These are phyloP conservation scores for Trichomonas vaginalis DNA, from an alignment of 208 protist genomes.

Conservation along the genomic window DNA sequence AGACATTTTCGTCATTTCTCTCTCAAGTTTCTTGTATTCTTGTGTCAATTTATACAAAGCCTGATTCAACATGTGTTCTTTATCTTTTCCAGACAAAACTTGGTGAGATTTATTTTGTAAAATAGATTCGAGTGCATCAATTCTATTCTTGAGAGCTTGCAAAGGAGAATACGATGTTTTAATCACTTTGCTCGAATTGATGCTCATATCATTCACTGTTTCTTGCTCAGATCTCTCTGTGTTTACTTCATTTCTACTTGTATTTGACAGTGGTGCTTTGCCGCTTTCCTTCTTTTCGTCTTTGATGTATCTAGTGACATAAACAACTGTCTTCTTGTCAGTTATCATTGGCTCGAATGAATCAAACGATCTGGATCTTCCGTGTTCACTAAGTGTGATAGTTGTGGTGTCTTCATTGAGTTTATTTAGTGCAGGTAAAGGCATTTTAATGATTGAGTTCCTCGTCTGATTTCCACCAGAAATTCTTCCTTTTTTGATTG, in stretches of 20 bases:
- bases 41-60: background rate
- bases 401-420: background rate
- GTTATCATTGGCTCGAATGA: background rate
- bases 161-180: background rate
- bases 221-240: background rate
- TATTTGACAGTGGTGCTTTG: background rate
- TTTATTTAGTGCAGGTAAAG: background rate
- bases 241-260: background rate
- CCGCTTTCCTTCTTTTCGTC: background rate
- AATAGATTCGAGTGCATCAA: background rate
- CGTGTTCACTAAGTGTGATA: background rate
- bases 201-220: background rate
- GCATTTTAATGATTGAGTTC: background rate
- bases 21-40: background rate
- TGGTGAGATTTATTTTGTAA: background rate
- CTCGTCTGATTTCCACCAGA: background rate
- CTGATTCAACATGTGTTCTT: background rate
- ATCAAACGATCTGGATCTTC: background rate
- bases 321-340: background rate
- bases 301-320: background rate
- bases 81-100: background rate
- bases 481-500: background rate
- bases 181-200: background rate
- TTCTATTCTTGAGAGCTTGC: background rate
- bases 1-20: background rate